These are phyloP conservation scores for Paspalum vaginatum DNA, from an alignment of 176 grass and related monocot species.

Conservation along the genomic window DNA sequence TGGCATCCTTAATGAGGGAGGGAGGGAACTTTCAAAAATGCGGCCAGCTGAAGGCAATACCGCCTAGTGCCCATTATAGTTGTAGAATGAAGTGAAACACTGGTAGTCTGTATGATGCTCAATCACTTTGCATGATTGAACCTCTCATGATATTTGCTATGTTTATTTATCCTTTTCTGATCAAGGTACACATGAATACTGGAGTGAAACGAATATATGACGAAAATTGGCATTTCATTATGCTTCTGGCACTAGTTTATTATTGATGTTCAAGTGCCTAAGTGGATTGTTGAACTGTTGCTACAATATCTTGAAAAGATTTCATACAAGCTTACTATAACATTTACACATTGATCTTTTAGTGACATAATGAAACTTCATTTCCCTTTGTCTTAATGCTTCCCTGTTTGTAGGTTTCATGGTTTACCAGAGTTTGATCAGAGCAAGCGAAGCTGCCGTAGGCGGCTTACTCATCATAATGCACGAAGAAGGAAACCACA, in stretches of 20 bases:
- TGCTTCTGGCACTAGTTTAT: not conserved
- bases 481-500: slow-evolving; percentile 76
- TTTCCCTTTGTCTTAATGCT: slow-evolving; percentile 1
- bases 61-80: not conserved
- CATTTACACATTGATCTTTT: not conserved
- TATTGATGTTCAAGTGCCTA: not conserved
- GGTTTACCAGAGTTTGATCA: slow-evolving; percentile 77
- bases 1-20: not conserved
- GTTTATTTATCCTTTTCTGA: not conserved
- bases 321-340: not conserved
- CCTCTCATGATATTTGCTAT: slow-evolving; percentile 12
- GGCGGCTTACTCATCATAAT: slow-evolving; percentile 73
- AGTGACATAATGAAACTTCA: not conserved
- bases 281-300: not conserved
- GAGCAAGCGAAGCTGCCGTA: slow-evolving; percentile 79
- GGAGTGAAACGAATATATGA: not conserved
- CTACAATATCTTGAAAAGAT: not conserved
- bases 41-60: not conserved
- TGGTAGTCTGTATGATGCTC: not conserved
- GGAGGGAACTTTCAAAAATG: not conserved
- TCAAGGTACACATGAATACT: not conserved
- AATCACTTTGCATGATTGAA: not conserved
- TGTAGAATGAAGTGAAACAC: not conserved
- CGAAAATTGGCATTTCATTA: not conserved
- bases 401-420: slow-evolving; percentile 59